These are phyloP conservation scores for Thalassiosira allenii DNA, from an alignment of 352 stramenopile species.

Conservation along the genomic window DNA sequence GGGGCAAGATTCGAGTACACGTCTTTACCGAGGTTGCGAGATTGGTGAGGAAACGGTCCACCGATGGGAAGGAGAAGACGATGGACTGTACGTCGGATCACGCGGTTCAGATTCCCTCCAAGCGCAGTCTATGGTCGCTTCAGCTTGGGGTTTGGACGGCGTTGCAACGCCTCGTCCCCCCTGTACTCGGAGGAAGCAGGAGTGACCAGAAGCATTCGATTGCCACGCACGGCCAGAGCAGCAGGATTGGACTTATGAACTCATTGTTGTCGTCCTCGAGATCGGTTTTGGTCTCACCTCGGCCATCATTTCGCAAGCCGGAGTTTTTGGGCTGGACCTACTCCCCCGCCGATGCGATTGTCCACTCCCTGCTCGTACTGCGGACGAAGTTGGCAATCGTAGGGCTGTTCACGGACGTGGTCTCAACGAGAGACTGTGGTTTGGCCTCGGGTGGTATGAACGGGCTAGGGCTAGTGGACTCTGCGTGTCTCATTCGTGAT, in stretches of 20 bases:
- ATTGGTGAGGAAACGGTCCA: conserved; percentile 12
- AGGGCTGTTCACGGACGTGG: conserved; percentile 25
- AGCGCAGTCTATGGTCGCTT: conserved; percentile 46
- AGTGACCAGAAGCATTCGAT: neutral
- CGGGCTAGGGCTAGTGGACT: neutral
- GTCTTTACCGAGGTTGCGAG: conserved; percentile 49
- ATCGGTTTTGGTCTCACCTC: conserved; percentile 27
- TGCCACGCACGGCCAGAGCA: neutral
- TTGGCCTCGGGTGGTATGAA: neutral
- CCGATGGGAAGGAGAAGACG: neutral
- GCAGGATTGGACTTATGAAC: conserved; percentile 23
- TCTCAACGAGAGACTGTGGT: neutral
- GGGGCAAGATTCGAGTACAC: conserved; percentile 44
- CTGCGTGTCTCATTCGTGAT: neutral
- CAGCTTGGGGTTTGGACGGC: conserved; percentile 56
- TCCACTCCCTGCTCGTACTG: conserved; percentile 47
- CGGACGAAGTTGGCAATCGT: conserved; percentile 46
- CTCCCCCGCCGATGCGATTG: conserved; percentile 22
- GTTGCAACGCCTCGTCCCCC: conserved; percentile 36
- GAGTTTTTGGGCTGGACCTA: conserved; percentile 45
- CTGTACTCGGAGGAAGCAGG: conserved; percentile 4
- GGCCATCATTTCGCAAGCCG: conserved; percentile 2
- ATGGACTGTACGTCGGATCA: neutral
- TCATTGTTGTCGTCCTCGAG: conserved; percentile 29
- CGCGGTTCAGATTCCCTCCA: conserved; percentile 41